Evolutionary conservation across 192 early-diverging fungal genomes (phyloP), one percentile per base, ranked within the genome.

Genomic region (Entrophospora sp.): DNA sequence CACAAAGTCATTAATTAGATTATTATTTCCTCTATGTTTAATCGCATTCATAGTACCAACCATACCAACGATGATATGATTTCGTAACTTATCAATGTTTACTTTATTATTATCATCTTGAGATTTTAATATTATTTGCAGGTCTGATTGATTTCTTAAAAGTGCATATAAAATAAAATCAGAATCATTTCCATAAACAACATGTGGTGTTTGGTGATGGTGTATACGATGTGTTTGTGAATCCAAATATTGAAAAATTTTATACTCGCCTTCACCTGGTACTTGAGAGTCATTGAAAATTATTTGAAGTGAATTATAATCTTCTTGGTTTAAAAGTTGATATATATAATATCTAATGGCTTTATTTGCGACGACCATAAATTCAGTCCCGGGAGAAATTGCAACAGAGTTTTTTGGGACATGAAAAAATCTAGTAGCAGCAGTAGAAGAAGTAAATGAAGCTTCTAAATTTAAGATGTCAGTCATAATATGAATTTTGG

Each of bases 111-210:
- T 12, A 7, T 51, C n/a, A 10, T 35, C 40, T 2, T 48, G 13
- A 12, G 12, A 2, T n/a, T 43, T 43, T 53, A 46, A 10, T 30
- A 65, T 40, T 24, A 65, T 65, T 6, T 49, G 64, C 5, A 65
- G 2, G 36, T 53, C 27, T 16, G 45, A 35, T 53, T 65, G 36
- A 30, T 65, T 46, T 20, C 48, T 65, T 22, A 51, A 13, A 16
- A 65, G 24, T 16, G 64, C 43, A 9, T 65, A 65, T 49, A 65
- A 53, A 24, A 65, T 65, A 40, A 65, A 65, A 30, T 65, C 64
- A 4, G 64, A 46, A 40, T 65, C 64, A 5, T 49, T 34, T 13
- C 64, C 64, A 30, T 49, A 65, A 40, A 65, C 64, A n/a, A 37
- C 35, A 65, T 65, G 64, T 12, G n/a, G n/a, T n/a, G n/a, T n/a